A percentile compares a stretch with the other conserved stretches of the same genome.
Conservation (phyloP, 78 protist species). For the Pirum gemmata region DNA sequence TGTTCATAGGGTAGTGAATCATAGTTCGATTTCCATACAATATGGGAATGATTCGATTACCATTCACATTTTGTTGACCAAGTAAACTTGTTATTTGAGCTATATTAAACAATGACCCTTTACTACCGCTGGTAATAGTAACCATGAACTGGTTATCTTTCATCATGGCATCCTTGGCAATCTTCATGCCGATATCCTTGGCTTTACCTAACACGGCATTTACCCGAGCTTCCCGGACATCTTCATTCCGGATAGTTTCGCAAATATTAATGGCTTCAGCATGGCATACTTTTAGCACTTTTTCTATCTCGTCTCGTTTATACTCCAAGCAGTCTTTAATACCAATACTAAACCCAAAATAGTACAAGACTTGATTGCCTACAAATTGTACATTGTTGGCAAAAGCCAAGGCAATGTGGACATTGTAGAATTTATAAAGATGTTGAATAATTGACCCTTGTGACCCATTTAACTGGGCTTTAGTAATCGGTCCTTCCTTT, state of each 20-base stretch:
- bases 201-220: not conserved
- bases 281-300: not conserved
- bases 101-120: not conserved
- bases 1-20: not conserved
- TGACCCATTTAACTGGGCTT: too few relatives aligned
- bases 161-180: not conserved
- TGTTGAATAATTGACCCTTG: too few relatives aligned
- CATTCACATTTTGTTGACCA: not conserved
- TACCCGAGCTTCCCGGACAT: not conserved
- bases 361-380: not conserved
- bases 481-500: too few relatives aligned
- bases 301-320: not conserved
- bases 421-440: not conserved
- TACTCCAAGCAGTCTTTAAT: not conserved
- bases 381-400: not conserved
- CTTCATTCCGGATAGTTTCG: not conserved
- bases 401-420: not conserved
- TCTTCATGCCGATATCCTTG: not conserved
- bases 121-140: not conserved
- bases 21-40: not conserved
- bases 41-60: not conserved
- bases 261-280: not conserved
- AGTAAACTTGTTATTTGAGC: not conserved
- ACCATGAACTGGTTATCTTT: not conserved
- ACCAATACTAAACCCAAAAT: not conserved